Conservation (phyloP, 352 stramenopile species). For the Phytophthora uliginosa region DNA sequence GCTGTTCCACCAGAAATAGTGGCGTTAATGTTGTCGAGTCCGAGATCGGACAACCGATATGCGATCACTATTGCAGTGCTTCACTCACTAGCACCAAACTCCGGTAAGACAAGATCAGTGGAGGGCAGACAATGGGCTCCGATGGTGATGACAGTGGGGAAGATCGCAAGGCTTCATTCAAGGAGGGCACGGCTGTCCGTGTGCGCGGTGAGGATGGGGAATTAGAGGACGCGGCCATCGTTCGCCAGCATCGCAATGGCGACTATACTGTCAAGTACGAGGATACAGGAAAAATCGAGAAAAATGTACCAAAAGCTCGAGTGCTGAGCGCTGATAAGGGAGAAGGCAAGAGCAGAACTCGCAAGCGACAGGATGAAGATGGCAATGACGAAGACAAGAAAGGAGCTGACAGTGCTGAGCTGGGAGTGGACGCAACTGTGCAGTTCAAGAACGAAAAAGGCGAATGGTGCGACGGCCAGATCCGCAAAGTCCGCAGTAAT, state of each 20-base stretch:
- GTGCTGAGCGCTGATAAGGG: constrained; percentile 24
- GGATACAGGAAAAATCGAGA: constrained; percentile 42
- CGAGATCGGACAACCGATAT: neutral
- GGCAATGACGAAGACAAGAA: constrained; percentile 25
- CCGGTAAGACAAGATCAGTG: neutral
- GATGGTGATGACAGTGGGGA: constrained; percentile 22
- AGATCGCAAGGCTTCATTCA: constrained; percentile 18
- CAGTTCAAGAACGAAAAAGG: constrained; percentile 54
- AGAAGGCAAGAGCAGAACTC: constrained; percentile 15
- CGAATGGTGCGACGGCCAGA: constrained; percentile 42
- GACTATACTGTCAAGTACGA: constrained; percentile 50
- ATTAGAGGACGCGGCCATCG: constrained; percentile 29
- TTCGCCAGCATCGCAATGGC: constrained; percentile 51
- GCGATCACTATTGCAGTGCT: constrained; percentile 3
- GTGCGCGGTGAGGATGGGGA: constrained; percentile 32
- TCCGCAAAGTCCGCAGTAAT: constrained; percentile 50
- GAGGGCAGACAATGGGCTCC: constrained; percentile 18
- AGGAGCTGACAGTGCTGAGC: constrained; percentile 6
- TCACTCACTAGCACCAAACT: constrained; percentile 1
- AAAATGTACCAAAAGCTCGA: constrained; percentile 41
- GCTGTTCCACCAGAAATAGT: constrained; percentile 33
- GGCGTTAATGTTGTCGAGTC: neutral
- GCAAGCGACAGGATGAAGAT: constrained; percentile 16
- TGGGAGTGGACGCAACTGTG: constrained; percentile 40
- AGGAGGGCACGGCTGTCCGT: constrained; percentile 19